Evolutionary conservation across 305 asterid species (phyloP), one percentile per base, ranked within the genome.

Genomic region (Rubia peregrina): DNA sequence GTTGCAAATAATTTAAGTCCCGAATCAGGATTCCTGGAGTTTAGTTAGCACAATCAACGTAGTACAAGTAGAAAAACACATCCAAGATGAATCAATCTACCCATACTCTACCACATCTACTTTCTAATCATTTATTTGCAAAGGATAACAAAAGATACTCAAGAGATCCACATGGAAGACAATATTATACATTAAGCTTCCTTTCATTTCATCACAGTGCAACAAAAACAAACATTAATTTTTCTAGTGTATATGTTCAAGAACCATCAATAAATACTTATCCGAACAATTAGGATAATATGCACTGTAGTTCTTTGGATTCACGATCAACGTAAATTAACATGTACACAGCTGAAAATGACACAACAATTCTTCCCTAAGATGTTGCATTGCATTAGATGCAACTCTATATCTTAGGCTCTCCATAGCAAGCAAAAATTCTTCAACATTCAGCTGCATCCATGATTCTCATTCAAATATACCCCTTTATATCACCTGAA

Each of bases 121-220:
- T 24, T 4, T 2, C 40, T 69, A 69, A 69, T 69, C 41, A 69
- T 69, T 69, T 56, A 5, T 10, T 8, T 9, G 40, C 65, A 38
- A n/a, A 24, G 26, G 8, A 55, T 40, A 21, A 69, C 1, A n/a
- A 55, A 36, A n/a, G 7, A 19, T 40, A 36, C 72, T 55, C 24
- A n/a, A 36, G 5, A 3, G 9, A 69, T 69, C 44, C 73, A 70
- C 67, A 70, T 59, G 73, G 66, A 41, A 2, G 67, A 26, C 57
- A 59, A 57, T 40, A 22, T 21, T 40, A 22, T 21, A 57, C 17
- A 30, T 40, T 46, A 33, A 51, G 64, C 49, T 53, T 68, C 33
- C 72, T 51, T 6, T 49, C 19, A 16, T 6, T 51, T 64, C 38
- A 53, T 6, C 70, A 51, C 70, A 17, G 12, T 11, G 11, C 71